A percentile compares a stretch with the other conserved stretches of the same genome.
These are phyloP conservation scores for Penicillium tannophilum DNA, from an alignment of 495 filamentous ascomycete species.

Conservation along the genomic window DNA sequence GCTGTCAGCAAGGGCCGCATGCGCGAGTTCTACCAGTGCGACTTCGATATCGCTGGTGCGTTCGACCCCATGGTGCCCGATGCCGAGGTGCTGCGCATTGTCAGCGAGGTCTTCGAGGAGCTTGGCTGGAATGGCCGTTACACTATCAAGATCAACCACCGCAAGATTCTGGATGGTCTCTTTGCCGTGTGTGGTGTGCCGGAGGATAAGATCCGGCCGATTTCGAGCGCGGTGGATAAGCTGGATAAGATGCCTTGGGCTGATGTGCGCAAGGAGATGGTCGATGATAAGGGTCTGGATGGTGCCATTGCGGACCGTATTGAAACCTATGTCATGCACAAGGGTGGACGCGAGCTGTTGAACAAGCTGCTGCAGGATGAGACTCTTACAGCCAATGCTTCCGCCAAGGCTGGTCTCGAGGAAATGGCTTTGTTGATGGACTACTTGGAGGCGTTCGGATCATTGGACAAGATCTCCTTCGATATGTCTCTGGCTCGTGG, in stretches of 20 bases:
- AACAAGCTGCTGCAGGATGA: conserved; percentile 63
- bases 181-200: conserved; percentile 92
- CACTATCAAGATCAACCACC: conserved; percentile 93
- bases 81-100: conserved; percentile 86
- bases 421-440: conserved; percentile 82
- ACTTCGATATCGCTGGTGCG: conserved; percentile 90
- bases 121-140: conserved; percentile 71
- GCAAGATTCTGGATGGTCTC: conserved; percentile 90
- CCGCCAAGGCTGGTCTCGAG: conserved; percentile 73
- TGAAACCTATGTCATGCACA: conserved; percentile 74
- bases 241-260: conserved; percentile 90
- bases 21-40: conserved; percentile 97
- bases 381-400: conserved; percentile 64
- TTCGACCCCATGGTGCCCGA: conserved; percentile 96
- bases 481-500: conserved; percentile 83
- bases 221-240: conserved; percentile 93
- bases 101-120: conserved; percentile 80
- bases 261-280: conserved; percentile 91
- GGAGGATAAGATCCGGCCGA: conserved; percentile 78
- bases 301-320: conserved; percentile 79
- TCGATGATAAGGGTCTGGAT: conserved; percentile 83
- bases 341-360: conserved; percentile 69
- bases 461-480: conserved; percentile 72
- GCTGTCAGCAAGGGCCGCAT: conserved; percentile 87
- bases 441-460: conserved; percentile 77